A percentile compares a stretch with the other conserved stretches of the same genome.
Evolutionary conservation across 352 stramenopile species (phyloP).

Genomic region (Phytophthora litchii): DNA sequence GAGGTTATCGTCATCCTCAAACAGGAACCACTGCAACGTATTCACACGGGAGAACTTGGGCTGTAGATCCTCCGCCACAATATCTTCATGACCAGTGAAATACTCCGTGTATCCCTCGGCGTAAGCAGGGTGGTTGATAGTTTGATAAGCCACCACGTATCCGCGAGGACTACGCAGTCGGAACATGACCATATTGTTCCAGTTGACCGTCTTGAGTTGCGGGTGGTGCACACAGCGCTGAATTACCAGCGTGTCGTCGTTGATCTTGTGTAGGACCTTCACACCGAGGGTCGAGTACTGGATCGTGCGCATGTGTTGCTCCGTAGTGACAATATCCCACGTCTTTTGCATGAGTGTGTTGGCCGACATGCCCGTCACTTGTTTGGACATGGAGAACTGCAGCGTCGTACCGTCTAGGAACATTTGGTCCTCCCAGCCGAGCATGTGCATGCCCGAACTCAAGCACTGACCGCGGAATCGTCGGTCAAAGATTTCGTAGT

Average conservation of each 20-base stretch:
- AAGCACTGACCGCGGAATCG: slow-evolving; percentile 44
- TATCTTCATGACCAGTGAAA: slow-evolving; percentile 40
- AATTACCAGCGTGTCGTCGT: slow-evolving; percentile 50
- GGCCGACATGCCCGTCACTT: slow-evolving; percentile 30
- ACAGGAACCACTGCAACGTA: slow-evolving; percentile 54
- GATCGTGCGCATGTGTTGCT: slow-evolving; percentile 58
- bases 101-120: slow-evolving; percentile 43
- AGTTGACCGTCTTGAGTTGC: slow-evolving; percentile 52
- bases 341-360: slow-evolving; percentile 52
- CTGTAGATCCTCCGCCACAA: slow-evolving; percentile 29
- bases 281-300: slow-evolving; percentile 55
- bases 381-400: slow-evolving; percentile 51
- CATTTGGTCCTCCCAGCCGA: slow-evolving; percentile 58
- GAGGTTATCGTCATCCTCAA: slow-evolving; percentile 35
- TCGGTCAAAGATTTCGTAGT: slow-evolving; percentile 52
- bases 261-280: slow-evolving; percentile 55
- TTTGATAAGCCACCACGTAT: slow-evolving; percentile 54
- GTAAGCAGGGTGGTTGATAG: slow-evolving; percentile 47
- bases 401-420: slow-evolving; percentile 55
- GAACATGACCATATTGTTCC: slow-evolving; percentile 64
- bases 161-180: slow-evolving; percentile 42
- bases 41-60: slow-evolving; percentile 51
- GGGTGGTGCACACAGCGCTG: slow-evolving; percentile 57
- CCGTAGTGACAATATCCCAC: slow-evolving; percentile 58
- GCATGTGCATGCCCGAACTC: slow-evolving; percentile 49